A percentile compares a stretch with the other conserved stretches of the same genome.
phyloP scores from a whole-genome alignment of 2,329 filamentous ascomycete genomes.

The Phialemonium atrogriseum region DNA sequence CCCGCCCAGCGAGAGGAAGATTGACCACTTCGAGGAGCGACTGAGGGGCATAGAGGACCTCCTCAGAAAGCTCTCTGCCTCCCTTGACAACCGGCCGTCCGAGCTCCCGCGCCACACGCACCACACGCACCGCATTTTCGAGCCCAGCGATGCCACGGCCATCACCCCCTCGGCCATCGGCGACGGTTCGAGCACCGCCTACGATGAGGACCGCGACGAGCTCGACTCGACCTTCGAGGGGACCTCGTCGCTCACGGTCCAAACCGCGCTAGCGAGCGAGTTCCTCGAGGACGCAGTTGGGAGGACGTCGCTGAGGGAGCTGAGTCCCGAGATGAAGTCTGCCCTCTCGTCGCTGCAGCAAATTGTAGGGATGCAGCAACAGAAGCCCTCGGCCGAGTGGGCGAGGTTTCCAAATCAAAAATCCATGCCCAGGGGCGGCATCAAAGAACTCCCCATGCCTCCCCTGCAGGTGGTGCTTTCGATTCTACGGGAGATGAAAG shows the following conservation, averaged over 20 bases:
- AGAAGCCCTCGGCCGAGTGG: conserved; percentile 29
- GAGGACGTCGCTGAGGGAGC: conserved; percentile 34
- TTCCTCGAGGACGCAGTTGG: conserved; percentile 37
- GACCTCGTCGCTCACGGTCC: background rate
- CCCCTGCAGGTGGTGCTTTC: conserved; percentile 41
- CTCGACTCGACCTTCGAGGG: background rate
- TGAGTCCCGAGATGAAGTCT: conserved; percentile 42
- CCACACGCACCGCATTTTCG: too few relatives aligned
- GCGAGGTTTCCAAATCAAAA: conserved; percentile 37
- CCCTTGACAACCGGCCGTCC: background rate
- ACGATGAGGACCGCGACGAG: background rate
- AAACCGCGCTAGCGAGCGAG: conserved; percentile 1
- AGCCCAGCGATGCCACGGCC: background rate
- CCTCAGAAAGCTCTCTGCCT: conserved; percentile 26
- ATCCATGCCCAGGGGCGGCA: conserved; percentile 33
- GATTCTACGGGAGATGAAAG: conserved; percentile 39
- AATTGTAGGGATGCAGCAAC: conserved; percentile 43
- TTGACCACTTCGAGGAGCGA: conserved; percentile 37
- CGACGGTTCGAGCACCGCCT: background rate
- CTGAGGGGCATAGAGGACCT: conserved; percentile 36
- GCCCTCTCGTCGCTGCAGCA: conserved; percentile 43
- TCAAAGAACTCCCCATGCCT: conserved; percentile 46
- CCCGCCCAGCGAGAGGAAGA: conserved; percentile 40
- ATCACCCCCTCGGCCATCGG: background rate
- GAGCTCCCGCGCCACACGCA: background rate